Percentiles rank a stretch among this genome's conserved stretches.
Evolutionary conservation across 805 yeast genomes (phyloP).

Genomic region (Candida qinlingensis): DNA sequence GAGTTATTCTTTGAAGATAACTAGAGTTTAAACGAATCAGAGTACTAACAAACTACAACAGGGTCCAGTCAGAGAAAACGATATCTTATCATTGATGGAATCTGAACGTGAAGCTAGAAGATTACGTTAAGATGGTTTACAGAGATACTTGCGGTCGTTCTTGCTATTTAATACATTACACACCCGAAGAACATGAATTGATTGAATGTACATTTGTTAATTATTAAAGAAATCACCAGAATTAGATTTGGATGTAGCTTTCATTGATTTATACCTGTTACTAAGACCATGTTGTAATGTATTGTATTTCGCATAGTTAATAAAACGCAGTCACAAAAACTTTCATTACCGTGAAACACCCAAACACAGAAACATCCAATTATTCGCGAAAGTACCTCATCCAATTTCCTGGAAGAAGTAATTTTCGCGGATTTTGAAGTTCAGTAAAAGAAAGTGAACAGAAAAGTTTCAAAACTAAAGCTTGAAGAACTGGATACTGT

Average conservation of each 20-base stretch:
- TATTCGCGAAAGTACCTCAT: neutral
- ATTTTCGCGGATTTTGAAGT: neutral
- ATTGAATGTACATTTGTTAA: slow-evolving; percentile 26
- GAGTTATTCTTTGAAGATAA: too few relatives aligned
- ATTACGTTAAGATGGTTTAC: slow-evolving; percentile 55
- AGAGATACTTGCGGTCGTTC: slow-evolving; percentile 17
- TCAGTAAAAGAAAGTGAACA: neutral
- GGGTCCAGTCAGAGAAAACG: slow-evolving; percentile 97
- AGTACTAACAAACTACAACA: slow-evolving; percentile 12
- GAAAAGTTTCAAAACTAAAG: slow-evolving; percentile 1
- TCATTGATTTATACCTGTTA: too few relatives aligned
- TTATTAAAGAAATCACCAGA: slow-evolving; percentile 5
- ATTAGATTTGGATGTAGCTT: neutral
- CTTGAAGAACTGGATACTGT: neutral
- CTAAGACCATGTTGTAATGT: too few relatives aligned
- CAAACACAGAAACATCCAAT: slow-evolving; percentile 3
- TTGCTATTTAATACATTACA: slow-evolving; percentile 14
- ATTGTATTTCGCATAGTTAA: too few relatives aligned
- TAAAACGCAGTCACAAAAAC: slow-evolving; percentile 13
- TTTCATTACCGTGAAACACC: neutral
- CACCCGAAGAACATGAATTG: slow-evolving; percentile 16
- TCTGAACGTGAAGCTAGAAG: slow-evolving; percentile 99
- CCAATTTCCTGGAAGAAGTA: neutral
- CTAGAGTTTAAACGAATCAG: neutral
- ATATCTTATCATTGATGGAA: slow-evolving; percentile 98